Conservation (phyloP, 306 rosid species). For the Quercus variabilis region DNA sequence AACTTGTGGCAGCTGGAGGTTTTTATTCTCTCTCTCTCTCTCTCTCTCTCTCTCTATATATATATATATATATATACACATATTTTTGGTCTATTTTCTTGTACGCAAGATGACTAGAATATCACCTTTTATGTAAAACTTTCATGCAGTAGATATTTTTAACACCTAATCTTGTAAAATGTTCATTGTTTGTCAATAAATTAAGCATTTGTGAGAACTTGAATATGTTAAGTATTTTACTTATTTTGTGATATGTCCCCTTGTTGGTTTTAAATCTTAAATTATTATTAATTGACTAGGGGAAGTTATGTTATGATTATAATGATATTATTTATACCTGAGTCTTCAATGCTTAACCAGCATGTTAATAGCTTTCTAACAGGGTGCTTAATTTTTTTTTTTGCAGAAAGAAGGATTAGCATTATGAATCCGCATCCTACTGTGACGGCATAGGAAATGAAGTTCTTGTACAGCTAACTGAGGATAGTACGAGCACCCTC, state of each 20-base stretch:
- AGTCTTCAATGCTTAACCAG: neutral
- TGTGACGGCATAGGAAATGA: constrained; percentile 30
- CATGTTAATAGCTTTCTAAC: constrained; percentile 13
- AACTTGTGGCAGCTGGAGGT: constrained; percentile 69
- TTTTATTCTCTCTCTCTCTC: neutral
- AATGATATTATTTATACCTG: neutral
- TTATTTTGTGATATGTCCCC: neutral
- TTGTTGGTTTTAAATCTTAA: neutral
- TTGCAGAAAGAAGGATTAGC: constrained; percentile 63
- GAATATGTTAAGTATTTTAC: neutral
- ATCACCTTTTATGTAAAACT: neutral
- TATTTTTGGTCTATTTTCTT: neutral
- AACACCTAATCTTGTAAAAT: neutral
- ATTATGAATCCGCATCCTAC: constrained; percentile 46
- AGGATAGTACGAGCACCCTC: constrained; percentile 44
- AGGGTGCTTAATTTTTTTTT: neutral
- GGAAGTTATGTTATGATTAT: neutral
- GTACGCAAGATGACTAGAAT: neutral
- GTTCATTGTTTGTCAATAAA: neutral
- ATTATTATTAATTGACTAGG: neutral
- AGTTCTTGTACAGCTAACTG: constrained; percentile 51
- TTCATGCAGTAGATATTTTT: neutral
- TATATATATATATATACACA: too few relatives aligned
- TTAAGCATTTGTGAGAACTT: neutral
- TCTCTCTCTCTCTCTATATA: neutral